phyloP scores from a whole-genome alignment of 2,329 filamentous ascomycete genomes.

The Clarireedia hainanense region DNA sequence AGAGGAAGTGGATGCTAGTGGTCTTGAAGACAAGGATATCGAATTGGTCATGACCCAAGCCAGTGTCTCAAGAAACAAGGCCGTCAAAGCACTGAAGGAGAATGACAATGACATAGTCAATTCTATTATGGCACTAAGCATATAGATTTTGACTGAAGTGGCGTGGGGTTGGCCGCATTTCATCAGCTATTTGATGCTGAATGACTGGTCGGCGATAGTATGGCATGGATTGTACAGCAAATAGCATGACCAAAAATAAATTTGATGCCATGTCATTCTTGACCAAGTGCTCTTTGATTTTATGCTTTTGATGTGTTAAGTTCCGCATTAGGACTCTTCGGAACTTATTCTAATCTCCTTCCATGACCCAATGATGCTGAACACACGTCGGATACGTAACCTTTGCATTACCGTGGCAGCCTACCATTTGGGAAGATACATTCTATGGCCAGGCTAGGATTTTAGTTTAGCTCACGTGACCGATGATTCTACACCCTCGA shows the following conservation, averaged over 20 bases:
- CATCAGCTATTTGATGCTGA: not conserved
- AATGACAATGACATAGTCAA: conserved; percentile 99
- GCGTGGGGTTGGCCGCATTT: conserved; percentile 8
- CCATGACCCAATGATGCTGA: not conserved
- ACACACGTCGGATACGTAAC: no score
- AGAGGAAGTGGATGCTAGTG: conserved; percentile 90
- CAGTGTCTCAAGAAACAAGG: conserved; percentile 94
- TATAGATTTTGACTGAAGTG: conserved; percentile 40
- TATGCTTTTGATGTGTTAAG: not conserved
- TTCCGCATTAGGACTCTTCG: no score
- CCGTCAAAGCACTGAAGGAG: conserved; percentile 96
- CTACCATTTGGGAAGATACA: no score
- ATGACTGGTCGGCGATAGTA: not conserved
- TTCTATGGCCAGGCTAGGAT: not conserved
- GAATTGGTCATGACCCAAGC: conserved; percentile 99
- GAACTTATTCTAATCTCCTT: not conserved
- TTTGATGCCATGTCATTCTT: conserved; percentile 4
- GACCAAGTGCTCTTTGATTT: not conserved
- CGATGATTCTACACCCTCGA: not conserved
- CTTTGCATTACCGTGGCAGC: no score
- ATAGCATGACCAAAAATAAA: conserved; percentile 3
- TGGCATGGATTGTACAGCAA: conserved; percentile 7
- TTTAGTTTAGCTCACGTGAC: conserved; percentile 17
- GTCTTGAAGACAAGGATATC: conserved; percentile 98
- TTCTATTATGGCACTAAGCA: conserved; percentile 97